Evolutionary conservation across 768 basidiomycete genomes (phyloP).

Genomic region (Amanita rubescens): DNA sequence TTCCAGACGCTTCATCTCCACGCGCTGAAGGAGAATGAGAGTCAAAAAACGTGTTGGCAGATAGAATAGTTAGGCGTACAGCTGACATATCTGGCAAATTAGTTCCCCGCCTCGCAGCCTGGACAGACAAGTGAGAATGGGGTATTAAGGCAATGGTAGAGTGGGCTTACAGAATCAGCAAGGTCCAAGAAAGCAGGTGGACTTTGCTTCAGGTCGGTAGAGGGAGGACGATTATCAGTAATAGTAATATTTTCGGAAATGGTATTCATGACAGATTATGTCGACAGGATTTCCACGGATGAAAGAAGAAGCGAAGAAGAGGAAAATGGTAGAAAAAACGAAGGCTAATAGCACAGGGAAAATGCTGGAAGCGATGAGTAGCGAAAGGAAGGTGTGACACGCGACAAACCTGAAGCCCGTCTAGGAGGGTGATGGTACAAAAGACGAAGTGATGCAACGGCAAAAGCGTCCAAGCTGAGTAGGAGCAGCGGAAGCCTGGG

Average conservation of each 20-base stretch:
- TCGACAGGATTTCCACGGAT: conserved; percentile 42
- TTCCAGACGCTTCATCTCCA: conserved; percentile 85
- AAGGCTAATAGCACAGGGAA: conserved; percentile 60
- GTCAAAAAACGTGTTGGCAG: conserved; percentile 5
- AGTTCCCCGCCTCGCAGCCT: conserved; percentile 81
- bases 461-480: conserved; percentile 34
- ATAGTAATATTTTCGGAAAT: conserved; percentile 63
- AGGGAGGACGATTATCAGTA: conserved; percentile 64
- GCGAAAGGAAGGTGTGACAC: too few species aligned
- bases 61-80: conserved; percentile 40
- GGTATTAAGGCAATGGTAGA: conserved; percentile 12
- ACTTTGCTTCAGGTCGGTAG: conserved; percentile 73
- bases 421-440: conserved; percentile 84
- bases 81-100: conserved; percentile 84
- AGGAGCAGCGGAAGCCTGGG: conserved; percentile 14
- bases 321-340: conserved; percentile 41
- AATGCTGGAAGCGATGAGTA: too few species aligned
- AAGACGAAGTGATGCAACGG: too few species aligned
- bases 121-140: conserved; percentile 13
- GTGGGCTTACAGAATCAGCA: conserved; percentile 75
- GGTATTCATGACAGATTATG: conserved; percentile 53
- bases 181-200: conserved; percentile 91
- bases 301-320: conserved; percentile 50
- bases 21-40: conserved; percentile 46
- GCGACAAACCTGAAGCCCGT: conserved; percentile 60